Evolutionary conservation across 73 alveolate species (phyloP), one percentile per base, ranked within the genome.

Genomic region (Diophrys sp.): DNA sequence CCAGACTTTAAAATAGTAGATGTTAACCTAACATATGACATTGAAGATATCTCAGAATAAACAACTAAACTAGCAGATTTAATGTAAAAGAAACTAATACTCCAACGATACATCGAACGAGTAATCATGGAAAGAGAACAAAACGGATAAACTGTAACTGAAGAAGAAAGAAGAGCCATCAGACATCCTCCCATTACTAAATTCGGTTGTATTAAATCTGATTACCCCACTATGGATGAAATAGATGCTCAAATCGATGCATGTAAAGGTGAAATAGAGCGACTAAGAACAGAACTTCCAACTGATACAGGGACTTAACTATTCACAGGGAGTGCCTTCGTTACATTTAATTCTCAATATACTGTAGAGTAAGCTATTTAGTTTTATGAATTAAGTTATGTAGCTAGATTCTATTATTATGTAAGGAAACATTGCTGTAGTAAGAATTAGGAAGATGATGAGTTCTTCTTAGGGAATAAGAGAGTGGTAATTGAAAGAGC

Each of bases 401-500:
- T 5, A 11, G 18, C 62, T 44, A 44, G 62, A 44, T 44, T 44
- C 18, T 44, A 44, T 44, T 44, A 44, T 44, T 44, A 44, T 18
- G n/a, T 44, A 44, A 18, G 5, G 5, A 44, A 44, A 44, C 62
- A 44, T 44, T 44, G 62, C 62, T 44, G 62, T 44, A 44, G 18
- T 11, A 44, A 18, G 18, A 44, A 44, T 44, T 44, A 44, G 18
- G 62, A 44, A 18, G 62, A 44, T 44, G 62, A 44, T 44, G 62
- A 44, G 18, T 44, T 44, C 18, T 44, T 44, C 62, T 18, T 44
- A 11, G 62, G 62, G 5, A 44, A 44, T 44, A 55, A 77, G 1
- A 31, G 74, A 33, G 76, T 80, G 2, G n/a, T 54, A 26, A 72
- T 82, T n/a, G 72, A 57, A 18, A 80, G 90, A 74, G 95, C 97